Evolutionary conservation across 2,329 filamentous ascomycete genomes (phyloP), one percentile per base, ranked within the genome.

Genomic region (Raffaelea ambrosiae): DNA sequence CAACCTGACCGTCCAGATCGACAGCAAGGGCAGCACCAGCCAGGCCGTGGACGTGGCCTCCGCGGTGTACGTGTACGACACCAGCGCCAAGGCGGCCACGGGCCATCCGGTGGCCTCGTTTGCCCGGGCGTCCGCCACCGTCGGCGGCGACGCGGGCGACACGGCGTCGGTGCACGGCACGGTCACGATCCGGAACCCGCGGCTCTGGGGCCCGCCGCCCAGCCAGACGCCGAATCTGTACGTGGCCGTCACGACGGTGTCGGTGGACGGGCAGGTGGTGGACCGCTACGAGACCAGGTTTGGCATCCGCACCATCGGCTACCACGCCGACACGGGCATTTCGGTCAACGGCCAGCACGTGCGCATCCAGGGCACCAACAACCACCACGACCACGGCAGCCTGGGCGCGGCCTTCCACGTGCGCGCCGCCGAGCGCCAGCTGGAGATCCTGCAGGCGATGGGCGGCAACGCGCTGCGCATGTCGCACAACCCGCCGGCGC

Each of bases 401-500:
- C 52, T 77, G 0, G 74, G 73, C 2, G 58, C 70, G 0, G 74
- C 74, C 14, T 76, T 74, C 62, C 73, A 76, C 56, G 36, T 61
- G 29, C 64, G 70, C 3, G 74, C 73, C 0, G 66, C 68, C 0
- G 60, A 72, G 55, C 64, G 74, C 2, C 70, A 77, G 55, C 62
- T 77, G 3, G 59, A 73, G 51, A 65, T 71, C n/a, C 60, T 77
- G 1, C 64, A 63, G 18, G 71, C 74, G 9, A 65, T 77, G 61
- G 74, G 74, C 10, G 57, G 55, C 52, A 77, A 77, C 50, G 68
- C 70, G 0, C 60, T 77, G 3, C 66, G 74, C 3, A 76, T 68
- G 21, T 68, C 73, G 0, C 74, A 78, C 56, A 77, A 77, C 57
- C 73, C 73, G 0, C 74, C 74, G 0, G 72, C 73, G 0, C 63